A percentile compares a stretch with the other conserved stretches of the same genome.
Conservation (phyloP, 2,329 filamentous ascomycete genomes). For the Nemania diffusa region DNA sequence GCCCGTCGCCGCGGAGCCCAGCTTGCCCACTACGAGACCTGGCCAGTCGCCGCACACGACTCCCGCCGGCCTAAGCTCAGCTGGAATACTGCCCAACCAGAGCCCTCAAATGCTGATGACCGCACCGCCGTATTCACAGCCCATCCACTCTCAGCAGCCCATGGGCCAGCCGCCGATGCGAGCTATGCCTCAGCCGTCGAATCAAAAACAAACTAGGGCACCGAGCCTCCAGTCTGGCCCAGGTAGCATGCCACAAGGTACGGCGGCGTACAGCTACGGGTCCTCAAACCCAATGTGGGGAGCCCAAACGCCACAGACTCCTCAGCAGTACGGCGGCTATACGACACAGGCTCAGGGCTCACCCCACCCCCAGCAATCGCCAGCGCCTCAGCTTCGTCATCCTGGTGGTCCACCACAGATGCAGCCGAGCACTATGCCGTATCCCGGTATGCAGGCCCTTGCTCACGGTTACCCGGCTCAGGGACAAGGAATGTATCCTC, state of each 20-base stretch:
- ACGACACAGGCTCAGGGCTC: conserved; percentile 61
- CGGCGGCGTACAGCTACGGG: conserved; percentile 71
- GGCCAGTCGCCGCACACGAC: conserved; percentile 68
- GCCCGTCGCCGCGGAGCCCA: conserved; percentile 57
- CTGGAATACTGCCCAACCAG: conserved; percentile 68
- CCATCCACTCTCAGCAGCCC: conserved; percentile 75
- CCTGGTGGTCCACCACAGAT: conserved; percentile 64
- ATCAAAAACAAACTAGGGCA: conserved; percentile 73
- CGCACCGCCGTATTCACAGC: conserved; percentile 73
- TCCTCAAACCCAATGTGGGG: conserved; percentile 71
- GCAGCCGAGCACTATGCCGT: conserved; percentile 66
- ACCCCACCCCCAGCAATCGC: conserved; percentile 65
- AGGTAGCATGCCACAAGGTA: conserved; percentile 61
- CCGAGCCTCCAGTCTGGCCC: conserved; percentile 68
- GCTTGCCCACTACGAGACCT: conserved; percentile 62
- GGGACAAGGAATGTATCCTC: conserved; percentile 67
- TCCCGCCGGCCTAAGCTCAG: conserved; percentile 64
- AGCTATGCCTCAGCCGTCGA: conserved; percentile 70
- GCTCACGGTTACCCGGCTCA: conserved; percentile 67
- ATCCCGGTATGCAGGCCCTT: conserved; percentile 71
- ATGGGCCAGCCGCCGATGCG: conserved; percentile 79
- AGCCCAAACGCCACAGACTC: conserved; percentile 69
- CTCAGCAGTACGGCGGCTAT: conserved; percentile 66
- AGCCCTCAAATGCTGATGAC: conserved; percentile 75
- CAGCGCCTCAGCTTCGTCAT: conserved; percentile 70